Conservation (phyloP, 1,139 yeast species). For the Diutina siamensis region DNA sequence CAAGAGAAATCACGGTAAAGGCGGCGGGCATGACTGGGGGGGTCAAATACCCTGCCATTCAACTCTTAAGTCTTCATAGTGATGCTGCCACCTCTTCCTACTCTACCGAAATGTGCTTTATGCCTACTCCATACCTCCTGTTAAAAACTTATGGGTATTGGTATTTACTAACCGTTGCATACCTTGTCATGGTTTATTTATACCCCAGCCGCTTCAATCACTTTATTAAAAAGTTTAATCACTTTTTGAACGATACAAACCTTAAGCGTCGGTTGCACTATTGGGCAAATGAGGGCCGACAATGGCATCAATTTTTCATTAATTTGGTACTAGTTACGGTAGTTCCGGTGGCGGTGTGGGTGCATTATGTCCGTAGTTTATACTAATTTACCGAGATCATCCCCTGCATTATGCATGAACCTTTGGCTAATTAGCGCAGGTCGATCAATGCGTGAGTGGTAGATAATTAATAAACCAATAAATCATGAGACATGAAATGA, state of each 20-base stretch:
- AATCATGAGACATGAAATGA: too few species aligned
- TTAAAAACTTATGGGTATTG: conserved; percentile 24
- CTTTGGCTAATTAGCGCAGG: too few species aligned
- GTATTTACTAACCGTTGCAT: neutral
- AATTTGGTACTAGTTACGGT: neutral
- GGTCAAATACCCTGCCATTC: conserved; percentile 72
- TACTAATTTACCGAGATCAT: neutral
- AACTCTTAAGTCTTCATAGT: conserved; percentile 53
- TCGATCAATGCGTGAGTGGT: too few species aligned
- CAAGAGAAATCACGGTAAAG: conserved; percentile 78
- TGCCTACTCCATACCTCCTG: conserved; percentile 60
- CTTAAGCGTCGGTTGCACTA: conserved; percentile 4
- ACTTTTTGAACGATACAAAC: neutral
- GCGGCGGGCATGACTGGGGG: conserved; percentile 93
- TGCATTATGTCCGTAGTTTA: neutral
- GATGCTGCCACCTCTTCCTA: conserved; percentile 12
- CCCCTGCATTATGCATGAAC: neutral
- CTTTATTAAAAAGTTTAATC: neutral
- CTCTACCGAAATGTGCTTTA: conserved; percentile 50
- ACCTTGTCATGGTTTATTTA: neutral
- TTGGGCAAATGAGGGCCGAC: conserved; percentile 1
- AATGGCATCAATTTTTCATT: neutral
- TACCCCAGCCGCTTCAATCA: neutral
- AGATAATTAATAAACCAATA: too few species aligned
- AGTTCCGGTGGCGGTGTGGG: neutral